phyloP scores from a whole-genome alignment of 768 basidiomycete species.

The Trametopsis cervina region DNA sequence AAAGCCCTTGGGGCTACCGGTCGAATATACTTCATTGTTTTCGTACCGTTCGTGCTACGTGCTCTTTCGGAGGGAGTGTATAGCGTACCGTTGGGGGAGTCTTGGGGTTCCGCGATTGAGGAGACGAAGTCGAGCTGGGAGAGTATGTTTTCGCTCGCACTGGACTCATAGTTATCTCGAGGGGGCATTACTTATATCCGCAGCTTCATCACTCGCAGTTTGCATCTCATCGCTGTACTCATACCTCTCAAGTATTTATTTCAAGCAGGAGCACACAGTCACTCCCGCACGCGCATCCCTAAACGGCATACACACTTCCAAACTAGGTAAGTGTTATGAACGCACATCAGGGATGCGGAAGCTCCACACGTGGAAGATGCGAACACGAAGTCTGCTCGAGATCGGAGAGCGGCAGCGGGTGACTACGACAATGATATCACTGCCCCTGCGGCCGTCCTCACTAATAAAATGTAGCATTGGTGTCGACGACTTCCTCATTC shows the following conservation, averaged over 20 bases:
- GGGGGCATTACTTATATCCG: too few species aligned
- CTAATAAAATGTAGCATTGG: too few species aligned
- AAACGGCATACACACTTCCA: neutral
- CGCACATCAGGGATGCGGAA: neutral
- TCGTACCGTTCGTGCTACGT: conserved; percentile 65
- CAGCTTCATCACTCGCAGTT: too few species aligned
- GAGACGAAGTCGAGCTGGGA: conserved; percentile 3
- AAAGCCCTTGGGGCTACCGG: conserved; percentile 39
- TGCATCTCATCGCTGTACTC: too few species aligned
- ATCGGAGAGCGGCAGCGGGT: neutral
- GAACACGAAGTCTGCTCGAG: neutral
- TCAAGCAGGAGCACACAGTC: too few species aligned
- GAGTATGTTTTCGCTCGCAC: neutral
- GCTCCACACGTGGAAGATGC: neutral
- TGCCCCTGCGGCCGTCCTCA: neutral
- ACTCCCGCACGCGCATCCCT: neutral
- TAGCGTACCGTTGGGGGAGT: conserved; percentile 25
- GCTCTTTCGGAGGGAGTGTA: conserved; percentile 76
- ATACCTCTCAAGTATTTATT: too few species aligned
- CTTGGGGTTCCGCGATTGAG: neutral
- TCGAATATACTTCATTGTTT: conserved; percentile 48
- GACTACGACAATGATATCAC: too few species aligned
- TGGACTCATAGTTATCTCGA: neutral
- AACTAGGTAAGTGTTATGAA: neutral
- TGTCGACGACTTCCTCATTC: neutral